phyloP scores from a whole-genome alignment of 768 basidiomycete species.

The Mycena chlorophos region DNA sequence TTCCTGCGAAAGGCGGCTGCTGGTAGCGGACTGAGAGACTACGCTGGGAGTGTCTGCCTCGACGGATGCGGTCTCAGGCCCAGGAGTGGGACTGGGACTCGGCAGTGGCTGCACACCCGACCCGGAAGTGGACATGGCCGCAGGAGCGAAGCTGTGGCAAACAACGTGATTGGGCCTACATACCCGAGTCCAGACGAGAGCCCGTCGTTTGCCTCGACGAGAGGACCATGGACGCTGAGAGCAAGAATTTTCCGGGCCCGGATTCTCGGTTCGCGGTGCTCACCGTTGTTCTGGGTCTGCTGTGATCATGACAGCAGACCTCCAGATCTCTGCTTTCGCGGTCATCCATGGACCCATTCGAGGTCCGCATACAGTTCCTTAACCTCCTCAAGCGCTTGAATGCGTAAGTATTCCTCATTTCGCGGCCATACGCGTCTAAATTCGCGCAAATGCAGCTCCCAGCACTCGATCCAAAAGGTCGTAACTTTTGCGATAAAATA shows the following conservation, averaged over 20 bases:
- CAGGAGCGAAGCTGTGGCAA: background rate
- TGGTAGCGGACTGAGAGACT: background rate
- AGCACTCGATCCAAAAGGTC: constrained; percentile 24
- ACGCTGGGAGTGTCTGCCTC: background rate
- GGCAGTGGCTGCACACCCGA: background rate
- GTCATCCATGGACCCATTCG: constrained; percentile 18
- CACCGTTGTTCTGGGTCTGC: background rate
- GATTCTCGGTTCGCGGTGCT: background rate
- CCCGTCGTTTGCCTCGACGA: background rate
- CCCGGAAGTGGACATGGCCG: background rate
- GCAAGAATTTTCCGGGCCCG: background rate
- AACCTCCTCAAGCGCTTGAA: constrained; percentile 18
- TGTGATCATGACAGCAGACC: background rate
- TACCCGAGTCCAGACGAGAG: background rate
- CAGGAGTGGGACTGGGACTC: background rate
- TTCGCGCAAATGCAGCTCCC: constrained; percentile 21
- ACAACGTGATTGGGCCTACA: background rate
- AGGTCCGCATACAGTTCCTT: constrained; percentile 20
- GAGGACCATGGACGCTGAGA: background rate
- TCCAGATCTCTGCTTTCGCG: background rate
- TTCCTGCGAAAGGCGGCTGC: constrained; percentile 5
- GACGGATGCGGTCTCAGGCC: background rate
- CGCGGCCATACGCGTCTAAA: constrained; percentile 9
- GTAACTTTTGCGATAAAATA: constrained; percentile 21
- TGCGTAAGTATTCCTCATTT: constrained; percentile 14